Base-by-base conservation (phyloP, 1,284 basidiomycete genomes). In the Ceratobasidium sp. region DNA sequence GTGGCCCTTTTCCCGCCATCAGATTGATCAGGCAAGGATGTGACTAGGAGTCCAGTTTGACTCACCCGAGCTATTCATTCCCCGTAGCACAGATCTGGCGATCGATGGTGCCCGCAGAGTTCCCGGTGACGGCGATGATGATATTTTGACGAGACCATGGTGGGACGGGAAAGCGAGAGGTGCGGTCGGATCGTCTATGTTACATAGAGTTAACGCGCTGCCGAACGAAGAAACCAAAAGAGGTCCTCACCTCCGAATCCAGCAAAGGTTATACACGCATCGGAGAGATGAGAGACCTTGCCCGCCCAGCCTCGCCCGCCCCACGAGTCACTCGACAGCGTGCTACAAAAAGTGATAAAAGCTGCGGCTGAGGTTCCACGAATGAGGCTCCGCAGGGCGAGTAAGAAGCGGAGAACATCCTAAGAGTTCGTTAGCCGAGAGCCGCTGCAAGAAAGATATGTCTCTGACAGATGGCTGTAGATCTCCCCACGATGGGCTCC, bases 121-220 rank as follows among this genome's bases (percentile, higher is more conserved):
- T 70, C 89, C 86, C 0, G 88, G 87, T 2, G 87, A 83, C 1
- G 95, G 94, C 34, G 96, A 84, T 10, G 86, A 84, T 76, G 91
- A 88, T 34, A 94, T 86, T 57, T 88, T 87, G 21, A 97, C 83
- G 61, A 96, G 81, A 9, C 96, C 96, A 79, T 96, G 92, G 77
- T 95, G 89, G 5, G 89, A 87, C 43, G 93, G 91, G 79, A 96
- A 96, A 60, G 88, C 82, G 0, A 85, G 80, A 6, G 87, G 80
- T 30, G 93, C 82, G 18, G 87, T 83, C 34, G 91, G 90, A 77
- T 93, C 87, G 21, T 84, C 92, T 93, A 76, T 12, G 21, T 70
- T 23, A 39, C 39, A 16, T 16, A 32, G 32, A 32, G 30, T 59
- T 26, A 36, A 36, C 36, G n/a, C 18, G 52, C 14, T 39, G 39